Percentiles rank a stretch among this genome's conserved stretches.
Conservation (phyloP, 139 green algal genomes). For the Chlamydomonas sp. region DNA sequence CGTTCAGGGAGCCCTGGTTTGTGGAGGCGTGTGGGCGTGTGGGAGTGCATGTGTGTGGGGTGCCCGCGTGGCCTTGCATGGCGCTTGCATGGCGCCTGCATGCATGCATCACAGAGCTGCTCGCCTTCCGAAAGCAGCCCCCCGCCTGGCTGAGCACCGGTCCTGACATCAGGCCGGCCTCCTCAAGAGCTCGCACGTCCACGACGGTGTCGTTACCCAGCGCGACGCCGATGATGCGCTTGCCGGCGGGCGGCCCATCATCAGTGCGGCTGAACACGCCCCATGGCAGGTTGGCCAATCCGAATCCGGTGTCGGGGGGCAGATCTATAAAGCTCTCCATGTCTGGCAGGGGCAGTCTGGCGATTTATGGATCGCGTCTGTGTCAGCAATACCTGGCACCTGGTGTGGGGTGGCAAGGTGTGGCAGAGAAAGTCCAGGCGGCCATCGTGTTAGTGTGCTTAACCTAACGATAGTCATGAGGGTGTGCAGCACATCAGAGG, state of each 20-base stretch:
- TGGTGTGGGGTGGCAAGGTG: no score
- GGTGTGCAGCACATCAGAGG: no score
- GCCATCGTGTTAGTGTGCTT: no score
- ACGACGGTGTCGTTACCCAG: conserved; percentile 74
- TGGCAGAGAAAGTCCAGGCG: no score
- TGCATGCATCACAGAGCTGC: no score
- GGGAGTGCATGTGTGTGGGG: conserved; percentile 29
- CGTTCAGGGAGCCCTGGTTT: conserved; percentile 66
- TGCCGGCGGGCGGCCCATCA: background rate
- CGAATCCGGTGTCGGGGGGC: conserved; percentile 46
- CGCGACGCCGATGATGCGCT: conserved; percentile 50
- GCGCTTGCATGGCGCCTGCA: background rate
- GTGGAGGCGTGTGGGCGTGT: background rate
- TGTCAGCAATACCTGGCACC: no score
- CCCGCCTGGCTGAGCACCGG: conserved; percentile 30
- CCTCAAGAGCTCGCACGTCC: conserved; percentile 53
- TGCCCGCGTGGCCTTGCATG: background rate
- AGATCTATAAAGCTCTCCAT: background rate
- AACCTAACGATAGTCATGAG: no score
- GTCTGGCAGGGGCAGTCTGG: no score
- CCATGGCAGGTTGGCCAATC: conserved; percentile 78
- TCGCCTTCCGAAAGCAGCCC: conserved; percentile 16
- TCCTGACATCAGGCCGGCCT: conserved; percentile 40
- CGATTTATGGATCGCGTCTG: no score
- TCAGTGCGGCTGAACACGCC: conserved; percentile 76